A percentile compares a stretch with the other conserved stretches of the same genome.
Evolutionary conservation across 306 rosid species (phyloP).

Genomic region (Myrica gale): DNA sequence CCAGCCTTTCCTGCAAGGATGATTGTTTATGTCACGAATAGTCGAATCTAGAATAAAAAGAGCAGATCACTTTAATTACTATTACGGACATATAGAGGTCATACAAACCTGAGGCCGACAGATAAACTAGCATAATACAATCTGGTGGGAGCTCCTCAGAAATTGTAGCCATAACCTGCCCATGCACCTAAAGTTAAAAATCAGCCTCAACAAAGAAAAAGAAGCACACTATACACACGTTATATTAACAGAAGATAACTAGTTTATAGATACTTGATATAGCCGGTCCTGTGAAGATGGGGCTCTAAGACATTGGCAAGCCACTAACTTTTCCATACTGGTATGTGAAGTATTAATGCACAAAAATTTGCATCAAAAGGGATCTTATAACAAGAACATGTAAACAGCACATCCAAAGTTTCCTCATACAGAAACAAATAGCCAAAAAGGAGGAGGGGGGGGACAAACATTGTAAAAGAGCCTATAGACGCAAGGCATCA

Average conservation of each 20-base stretch:
- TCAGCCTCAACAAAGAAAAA: constrained; percentile 27
- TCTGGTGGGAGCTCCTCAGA: constrained; percentile 93
- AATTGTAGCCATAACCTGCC: constrained; percentile 91
- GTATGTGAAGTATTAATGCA: background rate
- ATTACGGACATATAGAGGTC: constrained; percentile 26
- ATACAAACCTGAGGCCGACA: constrained; percentile 84
- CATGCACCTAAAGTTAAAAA: constrained; percentile 27
- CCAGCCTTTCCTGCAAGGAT: constrained; percentile 68
- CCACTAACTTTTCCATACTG: background rate
- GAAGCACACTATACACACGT: background rate
- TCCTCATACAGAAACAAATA: too few relatives aligned
- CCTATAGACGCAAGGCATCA: constrained; percentile 12
- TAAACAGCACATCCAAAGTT: background rate
- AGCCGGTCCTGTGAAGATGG: background rate
- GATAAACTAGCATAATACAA: constrained; percentile 74
- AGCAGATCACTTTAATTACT: constrained; percentile 20
- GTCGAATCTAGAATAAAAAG: constrained; percentile 31
- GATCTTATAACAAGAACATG: background rate
- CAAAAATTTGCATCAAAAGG: background rate
- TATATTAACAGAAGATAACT: background rate
- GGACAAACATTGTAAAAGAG: background rate
- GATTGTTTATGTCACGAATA: constrained; percentile 38
- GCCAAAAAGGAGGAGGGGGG: background rate
- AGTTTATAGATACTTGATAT: background rate
- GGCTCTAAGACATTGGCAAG: background rate